Conservation (phyloP, 371 early-diverging fungal genomes). For the Nosema muscidifuracis region DNA sequence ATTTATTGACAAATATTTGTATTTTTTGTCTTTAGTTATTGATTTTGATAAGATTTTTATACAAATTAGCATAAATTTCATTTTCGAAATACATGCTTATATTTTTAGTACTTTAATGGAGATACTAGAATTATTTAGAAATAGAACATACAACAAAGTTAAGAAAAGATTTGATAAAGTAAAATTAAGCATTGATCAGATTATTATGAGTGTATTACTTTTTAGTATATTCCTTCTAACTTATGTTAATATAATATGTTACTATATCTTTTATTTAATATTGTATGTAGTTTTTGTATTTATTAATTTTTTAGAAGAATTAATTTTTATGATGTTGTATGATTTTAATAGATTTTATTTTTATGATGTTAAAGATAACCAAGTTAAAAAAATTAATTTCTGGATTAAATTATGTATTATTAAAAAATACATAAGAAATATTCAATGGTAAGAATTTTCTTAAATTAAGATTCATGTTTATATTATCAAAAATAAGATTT, state of each 20-base stretch:
- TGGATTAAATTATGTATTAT: no score
- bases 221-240: conserved; percentile 10
- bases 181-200: conserved; percentile 22
- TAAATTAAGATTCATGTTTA: no score
- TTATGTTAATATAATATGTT: neutral
- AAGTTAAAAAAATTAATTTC: no score
- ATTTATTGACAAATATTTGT: neutral
- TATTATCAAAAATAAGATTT: no score
- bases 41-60: neutral
- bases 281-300: neutral
- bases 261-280: conserved; percentile 2
- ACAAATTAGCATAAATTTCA: neutral
- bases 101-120: conserved; percentile 1
- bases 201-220: conserved; percentile 22
- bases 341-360: neutral
- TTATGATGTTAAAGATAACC: neutral
- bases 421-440: no score
- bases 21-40: neutral
- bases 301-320: neutral
- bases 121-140: conserved; percentile 5
- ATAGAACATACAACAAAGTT: conserved; percentile 23
- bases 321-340: neutral
- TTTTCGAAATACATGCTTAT: neutral
- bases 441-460: no score
- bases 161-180: conserved; percentile 27